phyloP scores from a whole-genome alignment of 805 yeast genomes.

The Nakazawaea siamensis region DNA sequence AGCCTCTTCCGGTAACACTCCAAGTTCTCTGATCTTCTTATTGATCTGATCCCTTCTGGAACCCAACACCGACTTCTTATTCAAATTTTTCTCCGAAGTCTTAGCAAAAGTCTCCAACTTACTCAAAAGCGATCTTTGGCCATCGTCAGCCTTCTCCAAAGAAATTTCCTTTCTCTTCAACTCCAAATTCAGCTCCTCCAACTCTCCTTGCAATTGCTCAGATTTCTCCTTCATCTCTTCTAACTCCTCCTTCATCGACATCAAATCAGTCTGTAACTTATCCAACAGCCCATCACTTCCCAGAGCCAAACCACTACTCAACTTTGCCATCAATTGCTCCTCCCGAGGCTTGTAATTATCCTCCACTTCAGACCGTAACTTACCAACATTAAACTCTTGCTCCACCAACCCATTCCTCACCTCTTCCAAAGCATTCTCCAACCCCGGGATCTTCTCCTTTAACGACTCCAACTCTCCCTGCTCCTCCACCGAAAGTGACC shows the following conservation, averaged over 20 bases:
- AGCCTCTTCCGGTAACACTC: slow-evolving; percentile 86
- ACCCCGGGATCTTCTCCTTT: slow-evolving; percentile 24
- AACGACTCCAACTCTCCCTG: slow-evolving; percentile 27
- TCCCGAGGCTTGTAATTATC: slow-evolving; percentile 50
- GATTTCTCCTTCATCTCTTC: slow-evolving; percentile 22
- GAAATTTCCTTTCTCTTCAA: slow-evolving; percentile 26
- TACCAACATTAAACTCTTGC: slow-evolving; percentile 38
- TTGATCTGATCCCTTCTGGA: slow-evolving; percentile 65
- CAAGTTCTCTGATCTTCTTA: slow-evolving; percentile 69
- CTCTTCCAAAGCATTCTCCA: slow-evolving; percentile 32
- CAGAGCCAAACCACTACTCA: slow-evolving; percentile 3
- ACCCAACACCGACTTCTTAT: slow-evolving; percentile 50
- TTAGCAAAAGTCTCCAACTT: slow-evolving; percentile 56
- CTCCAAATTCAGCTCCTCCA: slow-evolving; percentile 22
- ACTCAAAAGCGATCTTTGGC: slow-evolving; percentile 44
- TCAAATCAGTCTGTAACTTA: slow-evolving; percentile 13
- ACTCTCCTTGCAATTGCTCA: slow-evolving; percentile 19
- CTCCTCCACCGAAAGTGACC: slow-evolving; percentile 44
- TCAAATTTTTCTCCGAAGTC: slow-evolving; percentile 52
- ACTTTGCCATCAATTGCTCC: slow-evolving; percentile 25
- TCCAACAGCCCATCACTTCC: slow-evolving; percentile 6
- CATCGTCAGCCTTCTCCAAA: slow-evolving; percentile 43
- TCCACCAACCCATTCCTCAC: slow-evolving; percentile 31
- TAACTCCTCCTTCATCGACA: slow-evolving; percentile 15
- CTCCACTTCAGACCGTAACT: slow-evolving; percentile 46